phyloP scores from a whole-genome alignment of 2,329 filamentous ascomycete genomes.

The Chaetomium sp. region DNA sequence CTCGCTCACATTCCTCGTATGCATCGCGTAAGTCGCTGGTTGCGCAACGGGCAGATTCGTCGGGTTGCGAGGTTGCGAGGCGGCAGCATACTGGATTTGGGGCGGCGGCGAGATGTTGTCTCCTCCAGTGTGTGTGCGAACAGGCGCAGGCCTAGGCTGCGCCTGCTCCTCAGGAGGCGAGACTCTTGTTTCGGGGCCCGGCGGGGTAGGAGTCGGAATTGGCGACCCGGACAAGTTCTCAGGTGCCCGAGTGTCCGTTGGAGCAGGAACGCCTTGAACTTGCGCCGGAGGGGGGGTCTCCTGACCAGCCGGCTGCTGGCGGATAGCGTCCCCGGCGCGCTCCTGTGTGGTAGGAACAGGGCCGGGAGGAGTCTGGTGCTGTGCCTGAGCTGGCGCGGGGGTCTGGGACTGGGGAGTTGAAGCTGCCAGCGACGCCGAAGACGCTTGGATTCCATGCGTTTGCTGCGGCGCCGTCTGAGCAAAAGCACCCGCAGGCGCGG shows the following conservation, averaged over 20 bases:
- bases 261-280: neutral
- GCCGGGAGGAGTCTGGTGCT: constrained; percentile 7
- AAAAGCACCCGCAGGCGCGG: neutral
- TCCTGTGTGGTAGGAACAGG: neutral
- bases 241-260: neutral
- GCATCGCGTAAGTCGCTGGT: constrained; percentile 7
- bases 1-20: constrained; percentile 18
- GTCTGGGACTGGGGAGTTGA: constrained; percentile 12
- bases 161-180: constrained; percentile 21
- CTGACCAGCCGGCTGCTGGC: neutral
- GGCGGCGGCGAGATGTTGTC: constrained; percentile 11
- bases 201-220: constrained; percentile 9
- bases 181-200: constrained; percentile 12
- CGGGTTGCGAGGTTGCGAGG: constrained; percentile 27
- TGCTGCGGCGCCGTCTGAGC: constrained; percentile 15
- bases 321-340: neutral
- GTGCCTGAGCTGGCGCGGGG: constrained; percentile 12
- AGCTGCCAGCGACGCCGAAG: neutral
- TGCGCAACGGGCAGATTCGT: constrained; percentile 25
- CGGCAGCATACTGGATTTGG: constrained; percentile 29
- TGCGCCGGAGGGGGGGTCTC: neutral
- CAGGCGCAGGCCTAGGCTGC: constrained; percentile 24
- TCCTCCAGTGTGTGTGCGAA: constrained; percentile 16
- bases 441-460: neutral
- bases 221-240: constrained; percentile 15